These are phyloP conservation scores for Eucommia ulmoides DNA, from an alignment of 257 asterid species.

Conservation along the genomic window DNA sequence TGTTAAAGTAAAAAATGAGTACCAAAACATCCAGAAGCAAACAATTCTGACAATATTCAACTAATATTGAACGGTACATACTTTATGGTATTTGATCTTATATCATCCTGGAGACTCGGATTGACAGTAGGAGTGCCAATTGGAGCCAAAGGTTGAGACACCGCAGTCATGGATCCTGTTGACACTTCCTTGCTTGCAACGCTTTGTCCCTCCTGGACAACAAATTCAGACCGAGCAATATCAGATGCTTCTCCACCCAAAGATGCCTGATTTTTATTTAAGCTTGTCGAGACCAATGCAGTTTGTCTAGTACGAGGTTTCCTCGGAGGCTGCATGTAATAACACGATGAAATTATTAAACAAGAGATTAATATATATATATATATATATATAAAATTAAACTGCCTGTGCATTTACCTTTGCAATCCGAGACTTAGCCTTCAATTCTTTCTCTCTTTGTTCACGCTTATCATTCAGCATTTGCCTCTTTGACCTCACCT, in stretches of 20 bases:
- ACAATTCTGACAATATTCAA: constrained; percentile 1
- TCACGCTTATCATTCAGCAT: constrained; percentile 91
- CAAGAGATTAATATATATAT: neutral
- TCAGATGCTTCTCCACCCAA: constrained; percentile 29
- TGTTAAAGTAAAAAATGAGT: constrained; percentile 19
- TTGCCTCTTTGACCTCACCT: constrained; percentile 92
- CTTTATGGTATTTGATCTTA: constrained; percentile 29
- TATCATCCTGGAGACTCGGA: constrained; percentile 35
- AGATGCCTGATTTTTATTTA: constrained; percentile 23
- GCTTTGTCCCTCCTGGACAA: constrained; percentile 33
- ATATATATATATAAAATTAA: neutral
- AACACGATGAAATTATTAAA: constrained; percentile 8
- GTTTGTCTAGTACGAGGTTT: constrained; percentile 38
- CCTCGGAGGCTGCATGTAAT: constrained; percentile 37
- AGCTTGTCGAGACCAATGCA: constrained; percentile 28
- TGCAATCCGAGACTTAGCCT: constrained; percentile 49
- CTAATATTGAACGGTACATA: constrained; percentile 16
- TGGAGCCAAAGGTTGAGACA: constrained; percentile 51
- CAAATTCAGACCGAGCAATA: constrained; percentile 22
- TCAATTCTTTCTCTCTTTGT: constrained; percentile 82
- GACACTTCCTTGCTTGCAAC: constrained; percentile 32
- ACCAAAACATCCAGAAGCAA: constrained; percentile 9
- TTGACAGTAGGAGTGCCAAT: constrained; percentile 55
- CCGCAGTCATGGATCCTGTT: constrained; percentile 19
- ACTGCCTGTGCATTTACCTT: constrained; percentile 35